phyloP scores from a whole-genome alignment of 768 basidiomycete genomes.

The Suillus bovinus region DNA sequence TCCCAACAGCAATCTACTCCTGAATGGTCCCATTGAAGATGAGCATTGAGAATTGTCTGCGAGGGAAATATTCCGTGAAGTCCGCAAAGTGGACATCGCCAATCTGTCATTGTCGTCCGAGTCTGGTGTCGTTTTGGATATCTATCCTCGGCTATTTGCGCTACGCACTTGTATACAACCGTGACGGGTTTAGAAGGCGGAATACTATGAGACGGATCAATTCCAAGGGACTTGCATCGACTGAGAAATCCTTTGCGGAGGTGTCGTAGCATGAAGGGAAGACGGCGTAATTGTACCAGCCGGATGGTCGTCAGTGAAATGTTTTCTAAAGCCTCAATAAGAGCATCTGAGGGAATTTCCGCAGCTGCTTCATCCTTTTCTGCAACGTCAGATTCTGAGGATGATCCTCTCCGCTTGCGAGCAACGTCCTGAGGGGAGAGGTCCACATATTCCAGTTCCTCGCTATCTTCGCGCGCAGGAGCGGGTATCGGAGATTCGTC shows the following conservation, averaged over 20 bases:
- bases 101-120: slow-evolving; percentile 33
- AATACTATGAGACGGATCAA: slow-evolving; percentile 33
- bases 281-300: slow-evolving; percentile 38
- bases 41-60: slow-evolving; percentile 44
- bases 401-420: neutral
- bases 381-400: slow-evolving; percentile 1
- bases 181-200: slow-evolving; percentile 20
- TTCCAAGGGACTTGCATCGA: slow-evolving; percentile 39
- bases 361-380: slow-evolving; percentile 18
- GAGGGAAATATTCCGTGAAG: slow-evolving; percentile 44
- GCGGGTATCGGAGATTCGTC: neutral
- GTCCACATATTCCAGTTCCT: neutral
- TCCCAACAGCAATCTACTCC: slow-evolving; percentile 42
- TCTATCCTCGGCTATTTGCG: slow-evolving; percentile 12
- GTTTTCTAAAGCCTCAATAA: slow-evolving; percentile 37
- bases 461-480: neutral
- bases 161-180: slow-evolving; percentile 24
- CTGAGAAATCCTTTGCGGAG: slow-evolving; percentile 48
- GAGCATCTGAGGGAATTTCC: slow-evolving; percentile 31
- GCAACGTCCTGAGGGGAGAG: neutral
- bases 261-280: slow-evolving; percentile 61
- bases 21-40: slow-evolving; percentile 51
- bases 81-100: slow-evolving; percentile 58
- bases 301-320: slow-evolving; percentile 33
- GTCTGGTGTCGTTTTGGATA: slow-evolving; percentile 15